Evolutionary conservation across 192 early-diverging fungal genomes (phyloP).

Genomic region (Backusella tuberculispora): DNA sequence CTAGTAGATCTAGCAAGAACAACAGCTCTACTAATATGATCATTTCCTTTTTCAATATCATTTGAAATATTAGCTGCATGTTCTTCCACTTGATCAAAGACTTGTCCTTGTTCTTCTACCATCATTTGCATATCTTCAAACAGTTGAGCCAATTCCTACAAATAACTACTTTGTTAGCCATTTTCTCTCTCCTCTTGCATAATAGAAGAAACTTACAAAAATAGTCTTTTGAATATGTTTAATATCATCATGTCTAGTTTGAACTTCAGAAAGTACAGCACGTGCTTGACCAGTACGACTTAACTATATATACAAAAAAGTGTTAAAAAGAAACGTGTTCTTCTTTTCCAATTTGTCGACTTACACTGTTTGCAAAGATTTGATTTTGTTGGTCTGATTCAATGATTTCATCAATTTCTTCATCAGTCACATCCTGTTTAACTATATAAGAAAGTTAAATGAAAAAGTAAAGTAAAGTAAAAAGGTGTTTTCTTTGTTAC

Average conservation of each 20-base stretch:
- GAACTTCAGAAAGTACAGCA: slow-evolving; percentile 76
- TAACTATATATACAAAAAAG: slow-evolving; percentile 45
- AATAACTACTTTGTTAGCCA: background rate
- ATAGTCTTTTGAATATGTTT: slow-evolving; percentile 85
- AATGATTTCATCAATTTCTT: slow-evolving; percentile 73
- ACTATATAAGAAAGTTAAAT: slow-evolving; percentile 41
- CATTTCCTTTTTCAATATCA: slow-evolving; percentile 35
- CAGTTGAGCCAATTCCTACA: slow-evolving; percentile 81
- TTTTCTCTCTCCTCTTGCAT: background rate
- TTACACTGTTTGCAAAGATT: slow-evolving; percentile 81
- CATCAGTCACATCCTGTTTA: slow-evolving; percentile 72
- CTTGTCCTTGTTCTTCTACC: slow-evolving; percentile 75
- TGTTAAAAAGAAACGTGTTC: background rate
- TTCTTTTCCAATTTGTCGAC: slow-evolving; percentile 28
- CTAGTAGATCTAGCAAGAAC: slow-evolving; percentile 33
- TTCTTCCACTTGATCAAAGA: slow-evolving; percentile 70
- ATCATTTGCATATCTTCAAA: slow-evolving; percentile 89
- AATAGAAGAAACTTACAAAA: slow-evolving; percentile 54
- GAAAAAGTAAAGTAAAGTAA: background rate
- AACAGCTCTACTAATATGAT: slow-evolving; percentile 34
- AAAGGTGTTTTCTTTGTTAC: background rate
- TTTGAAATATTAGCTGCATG: slow-evolving; percentile 46
- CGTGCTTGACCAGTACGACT: slow-evolving; percentile 74
- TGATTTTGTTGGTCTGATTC: slow-evolving; percentile 67
- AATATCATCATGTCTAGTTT: slow-evolving; percentile 82